phyloP scores from a whole-genome alignment of 2,329 filamentous ascomycete genomes.

The Chaetomium sp. region DNA sequence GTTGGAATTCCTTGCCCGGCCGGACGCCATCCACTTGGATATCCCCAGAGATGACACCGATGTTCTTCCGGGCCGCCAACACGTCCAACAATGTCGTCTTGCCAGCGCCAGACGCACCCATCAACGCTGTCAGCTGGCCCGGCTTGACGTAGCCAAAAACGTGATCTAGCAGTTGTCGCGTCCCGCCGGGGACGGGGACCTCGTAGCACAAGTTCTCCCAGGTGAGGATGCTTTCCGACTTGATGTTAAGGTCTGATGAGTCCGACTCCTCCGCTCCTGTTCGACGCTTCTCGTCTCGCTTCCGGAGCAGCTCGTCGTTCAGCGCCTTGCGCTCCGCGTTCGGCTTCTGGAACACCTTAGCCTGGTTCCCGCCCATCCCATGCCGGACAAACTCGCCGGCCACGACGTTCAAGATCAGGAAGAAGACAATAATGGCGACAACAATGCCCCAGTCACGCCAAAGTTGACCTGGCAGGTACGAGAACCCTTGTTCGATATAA shows the following conservation, averaged over 20 bases:
- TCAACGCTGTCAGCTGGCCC: slow-evolving; percentile 69
- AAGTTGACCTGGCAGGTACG: slow-evolving; percentile 58
- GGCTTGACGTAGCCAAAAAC: slow-evolving; percentile 67
- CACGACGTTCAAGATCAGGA: slow-evolving; percentile 68
- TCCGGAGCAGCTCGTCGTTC: slow-evolving; percentile 56
- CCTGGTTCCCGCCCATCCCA: slow-evolving; percentile 72
- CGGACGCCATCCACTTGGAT: slow-evolving; percentile 51
- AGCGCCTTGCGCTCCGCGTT: slow-evolving; percentile 60
- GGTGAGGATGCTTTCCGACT: slow-evolving; percentile 64
- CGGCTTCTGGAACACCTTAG: slow-evolving; percentile 69
- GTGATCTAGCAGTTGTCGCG: slow-evolving; percentile 48
- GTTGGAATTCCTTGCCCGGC: slow-evolving; percentile 54
- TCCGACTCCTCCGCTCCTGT: slow-evolving; percentile 39
- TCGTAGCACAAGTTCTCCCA: slow-evolving; percentile 83
- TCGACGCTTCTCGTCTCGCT: slow-evolving; percentile 49
- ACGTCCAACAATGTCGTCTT: slow-evolving; percentile 83
- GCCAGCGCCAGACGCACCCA: slow-evolving; percentile 79
- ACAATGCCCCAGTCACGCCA: slow-evolving; percentile 86
- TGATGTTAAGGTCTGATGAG: slow-evolving; percentile 47
- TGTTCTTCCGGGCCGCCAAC: slow-evolving; percentile 55
- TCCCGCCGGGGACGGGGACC: slow-evolving; percentile 53
- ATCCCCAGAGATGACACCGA: slow-evolving; percentile 52
- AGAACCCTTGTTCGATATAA: slow-evolving; percentile 65
- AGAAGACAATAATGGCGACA: slow-evolving; percentile 65
- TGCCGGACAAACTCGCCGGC: slow-evolving; percentile 73